These are phyloP conservation scores for Verticillium nubilum DNA, from an alignment of 2,329 filamentous ascomycete species.

Conservation along the genomic window DNA sequence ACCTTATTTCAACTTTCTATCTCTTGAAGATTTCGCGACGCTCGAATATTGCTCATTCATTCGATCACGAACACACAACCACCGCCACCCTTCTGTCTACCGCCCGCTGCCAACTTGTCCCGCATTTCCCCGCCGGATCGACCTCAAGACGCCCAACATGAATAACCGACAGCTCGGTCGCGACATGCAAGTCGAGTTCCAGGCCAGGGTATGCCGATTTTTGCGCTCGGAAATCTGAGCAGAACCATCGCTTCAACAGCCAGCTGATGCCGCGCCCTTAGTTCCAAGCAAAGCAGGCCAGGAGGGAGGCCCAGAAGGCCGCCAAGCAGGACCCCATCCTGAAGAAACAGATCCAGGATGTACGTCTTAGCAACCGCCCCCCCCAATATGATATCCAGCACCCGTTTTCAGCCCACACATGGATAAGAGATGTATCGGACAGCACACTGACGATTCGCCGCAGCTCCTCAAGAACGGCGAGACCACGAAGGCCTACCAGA, in stretches of 20 bases:
- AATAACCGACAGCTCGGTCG: slow-evolving; percentile 53
- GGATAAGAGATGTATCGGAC: too few relatives aligned
- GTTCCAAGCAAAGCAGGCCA: slow-evolving; percentile 59
- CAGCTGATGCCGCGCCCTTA: slow-evolving; percentile 13
- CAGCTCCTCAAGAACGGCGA: slow-evolving; percentile 56
- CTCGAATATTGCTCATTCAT: background rate
- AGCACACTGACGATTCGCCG: background rate
- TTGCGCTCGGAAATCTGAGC: background rate
- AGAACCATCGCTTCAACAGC: background rate
- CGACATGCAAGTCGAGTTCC: slow-evolving; percentile 60
- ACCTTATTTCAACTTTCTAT: background rate
- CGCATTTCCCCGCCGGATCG: background rate
- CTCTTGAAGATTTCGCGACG: background rate
- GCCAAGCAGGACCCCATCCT: slow-evolving; percentile 55
- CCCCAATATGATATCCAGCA: too few relatives aligned
- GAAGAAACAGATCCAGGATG: slow-evolving; percentile 58
- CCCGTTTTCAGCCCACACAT: too few relatives aligned
- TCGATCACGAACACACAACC: background rate
- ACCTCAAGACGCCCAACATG: slow-evolving; percentile 31
- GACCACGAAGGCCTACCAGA: slow-evolving; percentile 57
- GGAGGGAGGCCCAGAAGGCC: slow-evolving; percentile 55
- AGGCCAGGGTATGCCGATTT: slow-evolving; percentile 42
- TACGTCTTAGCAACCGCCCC: too few relatives aligned
- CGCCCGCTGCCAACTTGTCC: background rate
- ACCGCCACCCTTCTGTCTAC: background rate